phyloP scores from a whole-genome alignment of 371 early-diverging fungal genomes.

The Phascolomyces articulosus region DNA sequence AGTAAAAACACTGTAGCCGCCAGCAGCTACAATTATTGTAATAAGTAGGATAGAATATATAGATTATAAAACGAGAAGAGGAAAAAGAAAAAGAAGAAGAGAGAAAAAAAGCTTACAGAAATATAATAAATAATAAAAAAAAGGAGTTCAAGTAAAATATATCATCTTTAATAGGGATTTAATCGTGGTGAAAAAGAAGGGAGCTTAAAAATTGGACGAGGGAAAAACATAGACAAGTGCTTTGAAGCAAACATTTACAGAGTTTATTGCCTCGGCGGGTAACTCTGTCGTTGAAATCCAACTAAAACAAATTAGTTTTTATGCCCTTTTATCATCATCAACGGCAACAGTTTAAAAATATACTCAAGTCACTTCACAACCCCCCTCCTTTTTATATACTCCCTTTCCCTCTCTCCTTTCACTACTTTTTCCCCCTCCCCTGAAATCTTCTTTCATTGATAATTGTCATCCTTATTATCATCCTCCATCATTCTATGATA shows the following conservation, averaged over 20 bases:
- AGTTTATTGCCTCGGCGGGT: slow-evolving; percentile 1
- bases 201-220: slow-evolving; percentile 9
- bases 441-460: too few species aligned
- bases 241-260: not conserved
- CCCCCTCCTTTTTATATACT: not conserved
- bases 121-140: too few species aligned
- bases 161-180: too few species aligned
- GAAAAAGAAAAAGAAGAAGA: not conserved
- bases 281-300: not conserved
- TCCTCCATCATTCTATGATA: too few species aligned
- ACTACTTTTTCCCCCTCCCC: too few species aligned
- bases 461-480: too few species aligned
- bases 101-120: too few species aligned
- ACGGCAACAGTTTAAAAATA: too few species aligned
- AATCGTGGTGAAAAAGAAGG: too few species aligned
- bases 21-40: slow-evolving; percentile 9
- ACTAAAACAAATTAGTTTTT: too few species aligned
- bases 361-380: not conserved
- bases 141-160: too few species aligned
- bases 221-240: slow-evolving; percentile 3
- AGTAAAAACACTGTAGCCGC: not conserved
- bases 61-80: not conserved
- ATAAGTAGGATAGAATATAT: not conserved
- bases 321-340: too few species aligned
- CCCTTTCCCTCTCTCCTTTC: not conserved